Evolutionary conservation across 495 filamentous ascomycete genomes (phyloP).

Genomic region (Trypethelium eluteriae): DNA sequence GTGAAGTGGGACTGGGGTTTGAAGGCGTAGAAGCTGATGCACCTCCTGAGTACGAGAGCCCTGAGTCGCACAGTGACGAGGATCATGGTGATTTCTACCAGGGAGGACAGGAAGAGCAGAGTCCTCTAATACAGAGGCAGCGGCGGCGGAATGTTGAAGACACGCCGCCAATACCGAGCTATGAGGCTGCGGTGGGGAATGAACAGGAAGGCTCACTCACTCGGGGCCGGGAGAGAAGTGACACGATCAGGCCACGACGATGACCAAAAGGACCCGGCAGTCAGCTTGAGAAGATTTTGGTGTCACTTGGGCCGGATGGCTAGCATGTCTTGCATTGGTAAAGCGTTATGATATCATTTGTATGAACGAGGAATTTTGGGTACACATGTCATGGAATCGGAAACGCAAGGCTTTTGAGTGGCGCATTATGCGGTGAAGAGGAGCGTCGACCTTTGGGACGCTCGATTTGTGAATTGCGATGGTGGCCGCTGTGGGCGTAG

Average conservation of each 20-base stretch:
- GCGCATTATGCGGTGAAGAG: neutral
- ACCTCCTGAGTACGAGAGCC: conserved; percentile 39
- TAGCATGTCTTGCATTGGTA: neutral
- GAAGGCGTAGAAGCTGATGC: conserved; percentile 29
- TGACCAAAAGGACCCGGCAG: conserved; percentile 10
- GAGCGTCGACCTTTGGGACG: neutral
- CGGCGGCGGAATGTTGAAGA: neutral
- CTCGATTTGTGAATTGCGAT: neutral
- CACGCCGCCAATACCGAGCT: conserved; percentile 34
- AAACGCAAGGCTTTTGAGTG: neutral
- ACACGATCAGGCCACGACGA: conserved; percentile 12
- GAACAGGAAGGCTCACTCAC: neutral
- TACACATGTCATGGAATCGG: neutral
- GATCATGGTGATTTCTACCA: conserved; percentile 17
- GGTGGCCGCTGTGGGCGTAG: too few relatives aligned
- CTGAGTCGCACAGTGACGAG: conserved; percentile 21
- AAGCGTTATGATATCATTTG: conserved; percentile 1
- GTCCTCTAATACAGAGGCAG: conserved; percentile 11
- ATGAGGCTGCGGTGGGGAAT: conserved; percentile 31
- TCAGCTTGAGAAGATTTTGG: neutral
- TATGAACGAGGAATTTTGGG: neutral
- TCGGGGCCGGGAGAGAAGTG: conserved; percentile 24
- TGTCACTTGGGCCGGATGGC: neutral
- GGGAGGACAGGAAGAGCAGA: conserved; percentile 7
- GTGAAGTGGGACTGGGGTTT: conserved; percentile 27